These are phyloP conservation scores for Taphrina pruni DNA, from an alignment of 1,139 yeast species.

Conservation along the genomic window DNA sequence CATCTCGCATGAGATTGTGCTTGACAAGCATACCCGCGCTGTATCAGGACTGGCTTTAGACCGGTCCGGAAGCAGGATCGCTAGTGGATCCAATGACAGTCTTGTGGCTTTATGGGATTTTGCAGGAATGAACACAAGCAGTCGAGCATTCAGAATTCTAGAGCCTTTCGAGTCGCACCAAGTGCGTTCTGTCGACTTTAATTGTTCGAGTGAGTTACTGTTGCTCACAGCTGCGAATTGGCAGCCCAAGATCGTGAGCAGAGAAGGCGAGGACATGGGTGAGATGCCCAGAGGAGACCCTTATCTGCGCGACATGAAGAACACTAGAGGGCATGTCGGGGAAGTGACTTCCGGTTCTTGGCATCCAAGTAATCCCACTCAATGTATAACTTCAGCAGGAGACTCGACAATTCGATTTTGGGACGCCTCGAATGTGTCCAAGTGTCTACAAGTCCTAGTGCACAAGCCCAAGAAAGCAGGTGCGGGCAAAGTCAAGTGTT, in stretches of 20 bases:
- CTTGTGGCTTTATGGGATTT: constrained; percentile 52
- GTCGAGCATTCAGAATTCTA: constrained; percentile 49
- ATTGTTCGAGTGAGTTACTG: constrained; percentile 48
- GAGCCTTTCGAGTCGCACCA: constrained; percentile 51
- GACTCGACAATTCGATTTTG: constrained; percentile 54
- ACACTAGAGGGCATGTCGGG: constrained; percentile 54
- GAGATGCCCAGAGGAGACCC: constrained; percentile 53
- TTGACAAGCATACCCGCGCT: constrained; percentile 49
- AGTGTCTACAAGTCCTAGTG: constrained; percentile 51
- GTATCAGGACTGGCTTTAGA: constrained; percentile 51
- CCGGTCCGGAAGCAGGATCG: constrained; percentile 50
- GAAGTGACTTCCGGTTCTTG: constrained; percentile 52
- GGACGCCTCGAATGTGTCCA: constrained; percentile 48
- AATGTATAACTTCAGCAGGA: constrained; percentile 50
- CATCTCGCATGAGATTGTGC: constrained; percentile 50
- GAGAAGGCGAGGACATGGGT: constrained; percentile 46
- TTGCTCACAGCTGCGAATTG: constrained; percentile 49
- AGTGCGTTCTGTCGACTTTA: constrained; percentile 48
- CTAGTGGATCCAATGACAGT: constrained; percentile 50
- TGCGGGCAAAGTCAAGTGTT: constrained; percentile 47
- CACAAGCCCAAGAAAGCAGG: constrained; percentile 47
- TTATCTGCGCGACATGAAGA: constrained; percentile 53
- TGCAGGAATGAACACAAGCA: constrained; percentile 50
- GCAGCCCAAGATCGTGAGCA: constrained; percentile 47
- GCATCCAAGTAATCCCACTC: constrained; percentile 48